Conservation (phyloP, 331 rosid genomes). For the Pyracantha coccinea region DNA sequence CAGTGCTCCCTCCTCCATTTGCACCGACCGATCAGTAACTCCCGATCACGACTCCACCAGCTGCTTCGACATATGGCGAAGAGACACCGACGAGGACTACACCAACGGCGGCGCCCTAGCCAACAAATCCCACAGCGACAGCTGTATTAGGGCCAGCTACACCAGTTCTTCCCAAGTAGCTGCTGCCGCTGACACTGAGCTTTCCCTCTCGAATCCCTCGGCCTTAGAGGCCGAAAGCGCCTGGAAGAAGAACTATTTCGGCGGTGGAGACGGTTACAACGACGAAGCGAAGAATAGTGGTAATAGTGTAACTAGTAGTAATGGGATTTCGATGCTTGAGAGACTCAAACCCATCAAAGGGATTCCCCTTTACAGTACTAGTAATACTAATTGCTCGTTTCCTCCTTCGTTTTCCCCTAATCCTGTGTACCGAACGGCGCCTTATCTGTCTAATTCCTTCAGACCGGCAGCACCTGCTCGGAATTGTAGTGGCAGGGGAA, state of each 20-base stretch:
- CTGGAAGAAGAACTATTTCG: conserved; percentile 17
- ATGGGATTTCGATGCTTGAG: conserved; percentile 23
- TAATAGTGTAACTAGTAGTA: neutral
- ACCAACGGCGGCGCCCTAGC: neutral
- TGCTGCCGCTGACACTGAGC: conserved; percentile 25
- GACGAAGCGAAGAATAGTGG: neutral
- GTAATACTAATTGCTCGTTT: conserved; percentile 5
- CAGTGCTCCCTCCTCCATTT: conserved; percentile 44
- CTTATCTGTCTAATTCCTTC: conserved; percentile 17
- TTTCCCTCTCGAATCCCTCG: conserved; percentile 32
- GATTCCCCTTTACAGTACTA: conserved; percentile 44
- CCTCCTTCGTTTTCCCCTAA: conserved; percentile 10
- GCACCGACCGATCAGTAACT: conserved; percentile 12
- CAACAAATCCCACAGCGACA: conserved; percentile 37
- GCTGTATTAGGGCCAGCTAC: conserved; percentile 22
- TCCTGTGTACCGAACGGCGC: conserved; percentile 15
- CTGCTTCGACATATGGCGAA: conserved; percentile 40
- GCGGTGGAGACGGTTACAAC: neutral
- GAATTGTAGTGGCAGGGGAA: neutral
- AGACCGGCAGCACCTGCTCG: neutral
- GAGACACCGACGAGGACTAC: neutral
- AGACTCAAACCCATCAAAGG: conserved; percentile 48
- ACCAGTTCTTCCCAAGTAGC: neutral
- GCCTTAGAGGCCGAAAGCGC: conserved; percentile 41
- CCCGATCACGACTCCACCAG: conserved; percentile 24